Base-by-base conservation (phyloP, 805 yeast species). In the Candida silvatica region DNA sequence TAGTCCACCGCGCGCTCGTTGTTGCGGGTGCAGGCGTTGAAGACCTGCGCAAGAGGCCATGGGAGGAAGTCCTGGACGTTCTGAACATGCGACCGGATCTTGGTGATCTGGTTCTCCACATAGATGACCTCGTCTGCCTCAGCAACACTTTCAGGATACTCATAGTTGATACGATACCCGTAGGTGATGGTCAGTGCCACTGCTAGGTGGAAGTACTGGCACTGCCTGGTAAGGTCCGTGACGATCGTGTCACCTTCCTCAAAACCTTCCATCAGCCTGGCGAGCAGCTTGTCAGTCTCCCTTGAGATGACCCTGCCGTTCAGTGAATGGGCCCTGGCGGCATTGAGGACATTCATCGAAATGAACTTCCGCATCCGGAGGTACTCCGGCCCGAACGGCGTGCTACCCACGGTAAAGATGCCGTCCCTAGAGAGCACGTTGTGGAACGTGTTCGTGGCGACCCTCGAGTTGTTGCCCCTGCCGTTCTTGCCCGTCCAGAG, bases 381-480 rank as follows among this genome's bases (percentile, higher is more conserved):
- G 43, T 59, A 77, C 2, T 71, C 58, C 0, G 51, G 55, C 2
- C 79, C 71, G 38, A 61, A 66, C 1, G 84, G 84, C 0, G 82
- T 77, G 1, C 82, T 73, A 0, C 85, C 85, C 14, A 78, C 62
- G 0, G 85, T 78, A 43, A 66, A 72, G 0, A 80, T 75, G 36
- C 69, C 74, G 0, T 71, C 64, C 17, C 62, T 54, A 0, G 80
- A 67, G 29, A 80, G 61, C 3, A 80, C 63, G 15, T 64, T 59
- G 55, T 83, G 92, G 56, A 83, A 82, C 1, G 87, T 79, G 52
- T 71, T 72, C 36, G 70, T 61, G 16, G 65, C 54, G 0, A 92
- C 92, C 28, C 94, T 59, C 2, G 90, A 81, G 45, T 74, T 77
- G 40, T 71, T 72, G 3, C 77, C 70, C 23, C 61, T 51, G 6